Conservation (phyloP, 1,139 yeast genomes). For the Geotrichum bryndzae region DNA sequence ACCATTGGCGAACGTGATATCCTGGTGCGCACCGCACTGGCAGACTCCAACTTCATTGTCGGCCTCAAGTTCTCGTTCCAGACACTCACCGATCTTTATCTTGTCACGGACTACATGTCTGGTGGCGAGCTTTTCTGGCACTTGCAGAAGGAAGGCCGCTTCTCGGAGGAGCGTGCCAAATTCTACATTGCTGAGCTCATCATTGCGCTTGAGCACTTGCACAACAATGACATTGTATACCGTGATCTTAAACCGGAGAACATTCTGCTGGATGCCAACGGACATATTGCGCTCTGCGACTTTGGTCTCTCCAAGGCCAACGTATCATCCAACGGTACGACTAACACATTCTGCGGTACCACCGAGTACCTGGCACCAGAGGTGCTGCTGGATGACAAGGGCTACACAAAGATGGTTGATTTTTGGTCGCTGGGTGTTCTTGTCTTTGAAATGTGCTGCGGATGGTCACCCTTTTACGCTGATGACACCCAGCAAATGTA, state of each 20-base stretch:
- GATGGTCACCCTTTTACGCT: conserved; percentile 99
- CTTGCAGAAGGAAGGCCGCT: conserved; percentile 90
- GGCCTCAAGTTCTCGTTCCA: conserved; percentile 94
- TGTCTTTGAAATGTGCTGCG: conserved; percentile 95
- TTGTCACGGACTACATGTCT: conserved; percentile 95
- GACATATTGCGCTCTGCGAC: conserved; percentile 94
- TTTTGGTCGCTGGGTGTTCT: conserved; percentile 97
- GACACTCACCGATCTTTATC: conserved; percentile 82
- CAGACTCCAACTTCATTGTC: conserved; percentile 85
- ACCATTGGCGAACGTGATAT: conserved; percentile 96
- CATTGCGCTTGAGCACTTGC: conserved; percentile 84
- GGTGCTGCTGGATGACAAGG: conserved; percentile 82
- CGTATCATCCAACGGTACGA: conserved; percentile 78
- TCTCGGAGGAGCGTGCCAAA: conserved; percentile 86
- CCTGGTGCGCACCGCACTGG: conserved; percentile 75
- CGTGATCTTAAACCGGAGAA: conserved; percentile 95
- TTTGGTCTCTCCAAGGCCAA: conserved; percentile 95
- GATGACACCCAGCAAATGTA: conserved; percentile 98
- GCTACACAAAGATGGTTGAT: conserved; percentile 91
- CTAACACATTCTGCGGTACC: conserved; percentile 96
- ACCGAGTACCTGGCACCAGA: conserved; percentile 97
- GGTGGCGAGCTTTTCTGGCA: conserved; percentile 99
- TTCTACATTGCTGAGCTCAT: conserved; percentile 94
- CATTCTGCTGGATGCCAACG: conserved; percentile 87
- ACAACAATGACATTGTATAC: conserved; percentile 87